Conservation (phyloP, 1,284 basidiomycete species). For the Ganoderma leucocontextum region DNA sequence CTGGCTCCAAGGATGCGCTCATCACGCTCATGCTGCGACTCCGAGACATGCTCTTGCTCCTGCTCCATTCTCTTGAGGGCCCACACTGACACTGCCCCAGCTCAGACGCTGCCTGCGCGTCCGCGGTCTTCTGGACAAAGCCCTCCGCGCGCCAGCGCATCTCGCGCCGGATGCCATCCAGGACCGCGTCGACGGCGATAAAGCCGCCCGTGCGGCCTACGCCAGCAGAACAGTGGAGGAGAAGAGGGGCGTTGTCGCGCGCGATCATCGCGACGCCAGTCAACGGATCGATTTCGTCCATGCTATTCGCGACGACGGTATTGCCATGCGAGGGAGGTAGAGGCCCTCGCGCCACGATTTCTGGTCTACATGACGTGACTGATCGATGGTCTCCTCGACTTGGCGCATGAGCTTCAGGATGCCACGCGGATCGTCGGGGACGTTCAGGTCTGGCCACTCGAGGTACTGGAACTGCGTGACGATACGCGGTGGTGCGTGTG, state of each 20-base stretch:
- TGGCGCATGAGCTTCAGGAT: conserved; percentile 75
- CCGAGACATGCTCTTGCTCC: conserved; percentile 22
- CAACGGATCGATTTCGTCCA: conserved; percentile 50
- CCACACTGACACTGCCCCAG: conserved; percentile 26
- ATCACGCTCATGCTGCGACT: conserved; percentile 34
- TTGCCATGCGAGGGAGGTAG: conserved; percentile 13
- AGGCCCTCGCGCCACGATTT: conserved; percentile 46
- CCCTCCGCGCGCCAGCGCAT: conserved; percentile 48
- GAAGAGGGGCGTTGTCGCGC: conserved; percentile 58
- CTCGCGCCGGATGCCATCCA: conserved; percentile 81
- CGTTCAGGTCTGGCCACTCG: conserved; percentile 95
- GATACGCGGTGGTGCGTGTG: too few relatives aligned
- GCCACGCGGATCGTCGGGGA: conserved; percentile 82
- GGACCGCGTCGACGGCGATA: conserved; percentile 87
- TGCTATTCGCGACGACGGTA: conserved; percentile 20
- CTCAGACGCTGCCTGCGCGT: conserved; percentile 25
- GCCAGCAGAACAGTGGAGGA: conserved; percentile 89
- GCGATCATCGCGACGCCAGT: conserved; percentile 61
- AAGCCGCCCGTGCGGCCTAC: conserved; percentile 93
- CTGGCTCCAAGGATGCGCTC: conserved; percentile 29
- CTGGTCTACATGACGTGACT: conserved; percentile 53
- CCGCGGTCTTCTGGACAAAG: conserved; percentile 30
- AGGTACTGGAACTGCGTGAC: conserved; percentile 90
- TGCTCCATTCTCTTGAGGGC: conserved; percentile 8
- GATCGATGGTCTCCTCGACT: conserved; percentile 67